Evolutionary conservation across 2,329 filamentous ascomycete genomes (phyloP).

Genomic region (Neofusicoccum umdonicola): DNA sequence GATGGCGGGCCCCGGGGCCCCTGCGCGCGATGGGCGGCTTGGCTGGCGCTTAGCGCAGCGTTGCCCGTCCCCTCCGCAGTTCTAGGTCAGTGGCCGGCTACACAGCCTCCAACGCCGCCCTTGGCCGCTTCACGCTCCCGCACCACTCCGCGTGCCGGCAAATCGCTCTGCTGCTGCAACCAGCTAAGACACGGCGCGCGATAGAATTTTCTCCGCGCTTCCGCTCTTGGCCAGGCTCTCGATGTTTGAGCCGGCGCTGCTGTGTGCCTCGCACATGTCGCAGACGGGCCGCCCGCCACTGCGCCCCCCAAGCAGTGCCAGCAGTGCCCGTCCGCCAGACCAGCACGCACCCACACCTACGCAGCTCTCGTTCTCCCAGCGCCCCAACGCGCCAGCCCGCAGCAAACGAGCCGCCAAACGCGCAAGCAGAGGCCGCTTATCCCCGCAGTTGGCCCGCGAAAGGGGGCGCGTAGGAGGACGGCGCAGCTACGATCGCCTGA

Average conservation of each 20-base stretch:
- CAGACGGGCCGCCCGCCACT: background rate
- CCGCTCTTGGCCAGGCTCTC: slow-evolving; percentile 3
- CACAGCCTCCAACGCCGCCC: background rate
- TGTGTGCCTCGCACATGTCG: background rate
- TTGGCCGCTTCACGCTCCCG: slow-evolving; percentile 2
- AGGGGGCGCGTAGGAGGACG: background rate
- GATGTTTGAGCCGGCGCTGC: background rate
- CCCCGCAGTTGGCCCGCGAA: slow-evolving; percentile 7
- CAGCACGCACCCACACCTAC: background rate
- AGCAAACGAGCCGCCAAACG: background rate
- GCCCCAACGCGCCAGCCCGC: no score
- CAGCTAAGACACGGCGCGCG: background rate
- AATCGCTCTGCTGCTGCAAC: background rate
- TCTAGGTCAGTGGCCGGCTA: background rate
- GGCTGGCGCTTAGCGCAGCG: background rate
- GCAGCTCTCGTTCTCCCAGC: background rate
- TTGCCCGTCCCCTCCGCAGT: background rate
- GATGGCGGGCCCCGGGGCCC: background rate
- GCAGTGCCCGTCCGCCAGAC: background rate
- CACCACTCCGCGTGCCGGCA: background rate
- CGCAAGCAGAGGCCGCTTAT: background rate
- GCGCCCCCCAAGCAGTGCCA: background rate
- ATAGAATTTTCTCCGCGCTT: slow-evolving; percentile 3
- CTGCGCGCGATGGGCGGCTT: background rate
- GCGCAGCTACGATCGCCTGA: background rate